phyloP scores from a whole-genome alignment of 2,329 filamentous ascomycete genomes.

The Ustulina deusta region DNA sequence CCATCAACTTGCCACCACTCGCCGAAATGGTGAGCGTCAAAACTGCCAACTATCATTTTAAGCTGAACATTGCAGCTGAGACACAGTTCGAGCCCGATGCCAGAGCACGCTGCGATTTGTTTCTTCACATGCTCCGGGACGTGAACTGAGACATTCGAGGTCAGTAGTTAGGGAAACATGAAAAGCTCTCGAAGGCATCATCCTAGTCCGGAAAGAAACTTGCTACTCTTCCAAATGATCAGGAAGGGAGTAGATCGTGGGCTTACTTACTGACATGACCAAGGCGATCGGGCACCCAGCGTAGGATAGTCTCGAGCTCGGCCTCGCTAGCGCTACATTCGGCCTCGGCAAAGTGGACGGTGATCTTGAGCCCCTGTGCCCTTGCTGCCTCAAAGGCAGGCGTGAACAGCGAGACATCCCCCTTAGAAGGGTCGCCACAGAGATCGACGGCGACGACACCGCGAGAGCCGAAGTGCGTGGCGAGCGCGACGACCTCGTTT shows the following conservation, averaged over 20 bases:
- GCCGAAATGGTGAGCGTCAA: slow-evolving; percentile 80
- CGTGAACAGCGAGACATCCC: slow-evolving; percentile 70
- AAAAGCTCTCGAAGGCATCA: neutral
- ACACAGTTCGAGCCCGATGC: slow-evolving; percentile 79
- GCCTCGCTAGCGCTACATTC: slow-evolving; percentile 64
- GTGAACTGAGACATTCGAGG: slow-evolving; percentile 59
- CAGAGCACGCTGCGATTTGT: slow-evolving; percentile 60
- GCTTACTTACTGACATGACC: slow-evolving; percentile 72
- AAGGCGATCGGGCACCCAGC: slow-evolving; percentile 74
- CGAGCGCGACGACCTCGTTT: slow-evolving; percentile 72
- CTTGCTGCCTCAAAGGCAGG: slow-evolving; percentile 70
- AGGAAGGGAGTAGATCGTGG: neutral
- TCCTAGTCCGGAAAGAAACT: neutral
- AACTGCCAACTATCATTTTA: slow-evolving; percentile 75
- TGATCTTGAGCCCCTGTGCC: slow-evolving; percentile 68
- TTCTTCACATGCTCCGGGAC: slow-evolving; percentile 70
- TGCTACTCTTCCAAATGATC: neutral
- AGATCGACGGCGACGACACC: slow-evolving; percentile 81
- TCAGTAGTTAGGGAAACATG: neutral
- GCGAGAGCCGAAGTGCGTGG: slow-evolving; percentile 61
- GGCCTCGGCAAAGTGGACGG: slow-evolving; percentile 83
- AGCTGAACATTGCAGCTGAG: slow-evolving; percentile 85
- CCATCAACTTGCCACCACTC: slow-evolving; percentile 72
- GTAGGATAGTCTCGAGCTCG: slow-evolving; percentile 74
- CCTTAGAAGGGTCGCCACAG: slow-evolving; percentile 78